Evolutionary conservation across 2,329 filamentous ascomycete species (phyloP).

Genomic region (Sporothrix inflata): DNA sequence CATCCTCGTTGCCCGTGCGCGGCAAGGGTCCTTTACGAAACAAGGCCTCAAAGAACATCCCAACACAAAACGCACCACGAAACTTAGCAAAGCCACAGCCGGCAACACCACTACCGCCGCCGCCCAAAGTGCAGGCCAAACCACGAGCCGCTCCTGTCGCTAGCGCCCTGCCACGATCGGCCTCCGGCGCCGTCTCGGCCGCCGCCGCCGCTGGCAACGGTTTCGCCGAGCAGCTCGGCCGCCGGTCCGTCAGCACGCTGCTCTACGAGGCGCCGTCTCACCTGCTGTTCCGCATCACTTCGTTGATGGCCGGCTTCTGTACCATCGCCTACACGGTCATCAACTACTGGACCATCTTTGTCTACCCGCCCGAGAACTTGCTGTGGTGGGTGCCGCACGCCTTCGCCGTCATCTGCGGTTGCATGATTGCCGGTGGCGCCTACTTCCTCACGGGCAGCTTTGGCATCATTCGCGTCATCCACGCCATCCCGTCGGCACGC

Average conservation of each 20-base stretch:
- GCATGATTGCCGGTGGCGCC: constrained; percentile 63
- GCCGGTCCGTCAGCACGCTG: constrained; percentile 57
- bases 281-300: constrained; percentile 63
- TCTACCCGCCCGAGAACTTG: constrained; percentile 55
- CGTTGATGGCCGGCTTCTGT: constrained; percentile 59
- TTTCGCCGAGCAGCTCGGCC: constrained; percentile 60
- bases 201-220: not conserved
- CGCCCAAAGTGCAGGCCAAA: not conserved
- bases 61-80: not conserved
- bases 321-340: constrained; percentile 56
- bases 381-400: constrained; percentile 60
- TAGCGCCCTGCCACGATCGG: not conserved
- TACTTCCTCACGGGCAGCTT: constrained; percentile 62
- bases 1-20: not conserved
- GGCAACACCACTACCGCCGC: not conserved
- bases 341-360: constrained; percentile 55
- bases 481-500: constrained; percentile 51
- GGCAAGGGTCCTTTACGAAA: not conserved
- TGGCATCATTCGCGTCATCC: constrained; percentile 61
- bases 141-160: not conserved
- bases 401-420: constrained; percentile 61
- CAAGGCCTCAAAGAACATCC: not conserved
- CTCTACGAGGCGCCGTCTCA: constrained; percentile 70
- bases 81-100: not conserved
- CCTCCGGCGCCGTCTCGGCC: not conserved